Evolutionary conservation across 345 rosid species (phyloP).

Genomic region (Hibiscus trionum): DNA sequence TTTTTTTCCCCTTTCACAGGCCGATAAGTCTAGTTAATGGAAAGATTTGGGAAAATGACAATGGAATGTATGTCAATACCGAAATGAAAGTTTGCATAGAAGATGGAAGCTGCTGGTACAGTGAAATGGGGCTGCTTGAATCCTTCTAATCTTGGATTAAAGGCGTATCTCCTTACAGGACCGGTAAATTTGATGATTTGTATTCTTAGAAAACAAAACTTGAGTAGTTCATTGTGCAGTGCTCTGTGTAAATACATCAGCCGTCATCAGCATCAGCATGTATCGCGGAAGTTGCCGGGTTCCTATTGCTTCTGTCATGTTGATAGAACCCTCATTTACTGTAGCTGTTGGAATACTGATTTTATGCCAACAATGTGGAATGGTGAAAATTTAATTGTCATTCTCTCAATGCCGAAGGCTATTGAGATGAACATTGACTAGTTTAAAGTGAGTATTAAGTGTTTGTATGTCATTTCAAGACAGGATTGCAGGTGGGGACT

Average conservation of each 20-base stretch:
- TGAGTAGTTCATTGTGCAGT: background rate
- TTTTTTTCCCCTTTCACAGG: background rate
- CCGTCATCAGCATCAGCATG: conserved; percentile 18
- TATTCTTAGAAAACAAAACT: background rate
- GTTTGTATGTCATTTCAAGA: background rate
- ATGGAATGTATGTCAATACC: background rate
- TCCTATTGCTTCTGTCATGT: background rate
- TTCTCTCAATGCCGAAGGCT: background rate
- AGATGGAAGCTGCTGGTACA: background rate
- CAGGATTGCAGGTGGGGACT: conserved; percentile 3
- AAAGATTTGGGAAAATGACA: conserved; percentile 27
- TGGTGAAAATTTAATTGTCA: background rate
- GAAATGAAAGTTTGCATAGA: background rate
- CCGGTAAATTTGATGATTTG: background rate
- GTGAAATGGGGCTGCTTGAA: background rate
- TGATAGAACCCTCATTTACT: background rate
- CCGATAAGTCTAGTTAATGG: conserved; percentile 34
- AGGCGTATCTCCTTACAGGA: background rate
- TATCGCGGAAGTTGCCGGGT: conserved; percentile 3
- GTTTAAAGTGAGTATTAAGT: background rate
- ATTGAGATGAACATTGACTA: background rate
- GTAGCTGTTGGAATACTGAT: background rate
- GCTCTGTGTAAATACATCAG: conserved; percentile 6
- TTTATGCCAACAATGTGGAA: background rate
- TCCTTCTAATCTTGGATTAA: background rate